Evolutionary conservation across 257 asterid species (phyloP).

Genomic region (Lycium ferocissimum): DNA sequence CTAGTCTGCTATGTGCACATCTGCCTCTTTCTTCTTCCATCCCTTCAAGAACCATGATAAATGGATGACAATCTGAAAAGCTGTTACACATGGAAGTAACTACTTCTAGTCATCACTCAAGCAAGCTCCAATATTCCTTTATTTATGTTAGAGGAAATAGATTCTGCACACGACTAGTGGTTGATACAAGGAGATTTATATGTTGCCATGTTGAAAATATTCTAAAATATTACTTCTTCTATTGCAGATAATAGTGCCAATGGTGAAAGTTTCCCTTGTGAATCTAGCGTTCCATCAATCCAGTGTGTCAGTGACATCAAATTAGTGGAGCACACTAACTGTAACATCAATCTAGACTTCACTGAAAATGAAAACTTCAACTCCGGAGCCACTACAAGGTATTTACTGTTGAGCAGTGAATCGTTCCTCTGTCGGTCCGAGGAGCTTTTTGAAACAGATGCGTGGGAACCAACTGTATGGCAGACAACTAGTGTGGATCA

Average conservation of each 20-base stretch:
- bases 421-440: slow-evolving; percentile 46
- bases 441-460: slow-evolving; percentile 39
- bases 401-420: slow-evolving; percentile 40
- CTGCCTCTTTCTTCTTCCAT: slow-evolving; percentile 13
- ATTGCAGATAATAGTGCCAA: slow-evolving; percentile 30
- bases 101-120: slow-evolving; percentile 5
- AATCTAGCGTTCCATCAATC: slow-evolving; percentile 19
- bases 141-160: slow-evolving; percentile 1
- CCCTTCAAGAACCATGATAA: neutral
- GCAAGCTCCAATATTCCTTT: slow-evolving; percentile 5
- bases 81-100: neutral
- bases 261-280: slow-evolving; percentile 22
- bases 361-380: slow-evolving; percentile 29
- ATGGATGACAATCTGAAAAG: neutral
- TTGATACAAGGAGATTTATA: slow-evolving; percentile 12
- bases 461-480: slow-evolving; percentile 29
- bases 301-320: slow-evolving; percentile 16
- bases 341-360: slow-evolving; percentile 20
- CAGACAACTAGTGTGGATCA: slow-evolving; percentile 15
- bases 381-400: neutral
- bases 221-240: slow-evolving; percentile 22
- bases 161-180: neutral
- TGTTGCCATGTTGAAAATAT: neutral
- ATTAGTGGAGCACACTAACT: slow-evolving; percentile 20
- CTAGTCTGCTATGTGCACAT: neutral